Base-by-base conservation (phyloP, 2,329 filamentous ascomycete species). In the Cryphonectria naterciae region DNA sequence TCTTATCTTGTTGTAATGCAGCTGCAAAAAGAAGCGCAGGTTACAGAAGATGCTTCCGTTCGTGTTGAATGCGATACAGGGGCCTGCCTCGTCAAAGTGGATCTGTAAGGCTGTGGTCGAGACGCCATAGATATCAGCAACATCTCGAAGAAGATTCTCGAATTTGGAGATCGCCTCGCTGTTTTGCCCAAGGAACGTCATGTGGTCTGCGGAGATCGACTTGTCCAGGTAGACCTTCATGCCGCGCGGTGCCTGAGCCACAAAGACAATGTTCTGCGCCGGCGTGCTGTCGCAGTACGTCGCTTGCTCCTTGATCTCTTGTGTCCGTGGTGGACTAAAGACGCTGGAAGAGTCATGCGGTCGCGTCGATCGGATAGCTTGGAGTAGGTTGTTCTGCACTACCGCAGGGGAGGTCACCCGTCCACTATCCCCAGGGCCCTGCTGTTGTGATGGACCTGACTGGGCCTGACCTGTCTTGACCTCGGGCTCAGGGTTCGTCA, bases 11-110 rank as follows among this genome's bases (percentile, higher is more conserved):
- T 82, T 77, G 61, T 88, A 84, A 77, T 98, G 95, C 43, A 98
- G 81, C 77, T 95, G 90, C 72, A 92, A 82, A 79, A 95, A 98
- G 84, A 93, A 97, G 25, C 93, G 87, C 74, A 97, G 87, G 78
- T 99, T 99, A 85, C 94, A 98, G 83, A 98, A 99, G 41, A 99
- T 88, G 76, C 92, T 93, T 52, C 95, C 95, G 54, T 87, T 89
- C 11, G 88, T 88, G 79, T 99, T 99, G 85, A 99, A 99, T 0
- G 95, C 96, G 73, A 99, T 97, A 0, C 94, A 95, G 69, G 88
- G 89, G 5, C 94, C 93, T 3, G 83, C 81, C 56, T 91, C 88
- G 76, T 98, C 95, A 76, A 94, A 94, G 82, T 95, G 98, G 66
- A 98, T 92, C 78, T 97, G 95, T 70, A 98, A 80, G 3, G 90